Base-by-base conservation (phyloP, 1,139 yeast genomes). In the Lodderomyces orthopsilosis region DNA sequence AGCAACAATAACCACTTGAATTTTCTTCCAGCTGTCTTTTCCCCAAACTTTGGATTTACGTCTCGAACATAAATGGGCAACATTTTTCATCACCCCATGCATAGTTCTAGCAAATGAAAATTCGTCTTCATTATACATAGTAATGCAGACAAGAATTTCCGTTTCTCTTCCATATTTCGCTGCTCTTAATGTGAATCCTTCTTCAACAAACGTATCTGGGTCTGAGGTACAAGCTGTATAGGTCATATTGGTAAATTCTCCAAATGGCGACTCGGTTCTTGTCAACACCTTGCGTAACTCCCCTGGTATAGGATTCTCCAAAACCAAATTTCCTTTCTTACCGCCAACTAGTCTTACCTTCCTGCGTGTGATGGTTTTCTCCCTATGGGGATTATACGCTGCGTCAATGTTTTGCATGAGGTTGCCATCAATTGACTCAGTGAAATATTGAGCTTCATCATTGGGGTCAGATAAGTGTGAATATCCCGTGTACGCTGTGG, bases 71-170 rank as follows among this genome's bases (percentile, higher is more conserved):
- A 93, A 70, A 56, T 90, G 94, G 2, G 96, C 88, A 50, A 93
- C 80, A 62, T 93, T 93, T 55, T 83, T 85, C 88, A 91, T 88
- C 17, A 91, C 93, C 0, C 95, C 85, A 61, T 93, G 96, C 77
- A 93, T 74, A 0, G 98, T 93, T 64, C 98, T 79, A 1, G 97
- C 88, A 61, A 93, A 81, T 1, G 94, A 77, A 46, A 75, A 73
- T 59, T 90, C 96, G 61, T 87, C 95, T 66, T 93, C 98, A 59
- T 93, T 93, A 68, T 91, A 93, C 96, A 93, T 90, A 39, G 98
- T 91, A 49, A 93, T 79, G 65, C 97, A 90, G 41, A 91, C 77
- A 37, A 87, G 89, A 41, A 93, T 70, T 64, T 93, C 97, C 18
- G 94, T 91, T 58, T 89, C 96, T 58, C 96, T 79, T 47, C 86